Percentiles rank a stretch among this genome's conserved stretches.
Evolutionary conservation across 306 rosid species (phyloP).

Genomic region (Prinsepia uniflora): DNA sequence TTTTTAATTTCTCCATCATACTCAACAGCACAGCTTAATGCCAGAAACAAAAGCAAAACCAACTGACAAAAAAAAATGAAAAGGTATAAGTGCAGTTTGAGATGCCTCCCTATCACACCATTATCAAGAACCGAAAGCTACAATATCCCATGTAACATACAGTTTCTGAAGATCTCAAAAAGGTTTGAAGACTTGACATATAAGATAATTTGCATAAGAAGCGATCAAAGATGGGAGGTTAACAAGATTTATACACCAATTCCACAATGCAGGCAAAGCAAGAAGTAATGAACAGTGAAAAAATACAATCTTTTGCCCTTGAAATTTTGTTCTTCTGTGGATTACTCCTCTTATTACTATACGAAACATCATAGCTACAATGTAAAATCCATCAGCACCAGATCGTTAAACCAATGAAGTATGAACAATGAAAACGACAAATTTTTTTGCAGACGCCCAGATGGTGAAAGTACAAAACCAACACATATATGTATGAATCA

Average conservation of each 20-base stretch:
- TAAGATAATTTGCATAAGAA: neutral
- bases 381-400: neutral
- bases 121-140: too few species aligned
- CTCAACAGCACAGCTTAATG: conserved; percentile 28
- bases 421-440: neutral
- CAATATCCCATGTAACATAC: neutral
- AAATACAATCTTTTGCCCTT: neutral
- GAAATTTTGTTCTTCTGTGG: neutral
- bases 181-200: neutral
- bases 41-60: conserved; percentile 38
- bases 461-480: neutral
- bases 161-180: neutral
- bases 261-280: neutral
- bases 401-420: neutral
- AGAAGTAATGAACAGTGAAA: neutral
- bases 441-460: neutral
- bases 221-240: neutral
- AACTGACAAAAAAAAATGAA: conserved; percentile 20
- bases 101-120: neutral
- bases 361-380: neutral
- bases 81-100: conserved; percentile 10
- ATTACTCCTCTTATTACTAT: neutral
- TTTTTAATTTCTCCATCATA: conserved; percentile 16
- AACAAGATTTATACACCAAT: neutral
- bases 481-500: neutral